Evolutionary conservation across 1,139 yeast species (phyloP).

Genomic region (Saccharomyces uvarum): DNA sequence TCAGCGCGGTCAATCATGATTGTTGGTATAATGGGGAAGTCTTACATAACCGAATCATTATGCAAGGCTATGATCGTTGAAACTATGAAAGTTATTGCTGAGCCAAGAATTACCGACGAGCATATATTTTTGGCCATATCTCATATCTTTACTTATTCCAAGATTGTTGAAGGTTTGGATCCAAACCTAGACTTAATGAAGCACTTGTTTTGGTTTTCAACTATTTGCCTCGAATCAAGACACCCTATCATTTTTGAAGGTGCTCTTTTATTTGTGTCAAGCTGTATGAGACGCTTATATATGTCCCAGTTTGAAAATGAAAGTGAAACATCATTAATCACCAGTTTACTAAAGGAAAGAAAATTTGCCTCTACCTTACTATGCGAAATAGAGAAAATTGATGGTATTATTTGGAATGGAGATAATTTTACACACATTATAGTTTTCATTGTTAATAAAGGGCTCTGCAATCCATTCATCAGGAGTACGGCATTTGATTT

Average conservation of each 20-base stretch:
- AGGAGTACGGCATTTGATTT: constrained; percentile 49
- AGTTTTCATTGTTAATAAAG: constrained; percentile 48
- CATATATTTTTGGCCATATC: constrained; percentile 31
- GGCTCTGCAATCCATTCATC: constrained; percentile 56
- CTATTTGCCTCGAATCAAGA: constrained; percentile 35
- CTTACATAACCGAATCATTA: constrained; percentile 55
- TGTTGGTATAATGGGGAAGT: constrained; percentile 60
- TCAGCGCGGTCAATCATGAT: constrained; percentile 68
- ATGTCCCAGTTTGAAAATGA: constrained; percentile 23
- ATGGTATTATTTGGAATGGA: constrained; percentile 38
- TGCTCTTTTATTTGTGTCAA: constrained; percentile 39
- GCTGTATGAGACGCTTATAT: constrained; percentile 28
- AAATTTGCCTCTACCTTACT: constrained; percentile 38
- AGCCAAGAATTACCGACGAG: constrained; percentile 31
- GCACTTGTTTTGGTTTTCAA: constrained; percentile 61
- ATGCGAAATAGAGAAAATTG: constrained; percentile 38
- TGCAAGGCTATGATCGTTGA: constrained; percentile 34
- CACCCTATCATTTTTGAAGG: constrained; percentile 49
- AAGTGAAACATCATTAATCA: constrained; percentile 6
- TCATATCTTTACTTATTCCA: constrained; percentile 45
- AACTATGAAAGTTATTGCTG: constrained; percentile 36
- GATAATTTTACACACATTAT: constrained; percentile 52
- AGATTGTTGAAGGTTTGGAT: constrained; percentile 57
- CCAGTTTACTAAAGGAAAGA: constrained; percentile 25
- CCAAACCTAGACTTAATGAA: constrained; percentile 48